phyloP scores from a whole-genome alignment of 2,329 filamentous ascomycete genomes.

The Rutstroemia sydowiana region DNA sequence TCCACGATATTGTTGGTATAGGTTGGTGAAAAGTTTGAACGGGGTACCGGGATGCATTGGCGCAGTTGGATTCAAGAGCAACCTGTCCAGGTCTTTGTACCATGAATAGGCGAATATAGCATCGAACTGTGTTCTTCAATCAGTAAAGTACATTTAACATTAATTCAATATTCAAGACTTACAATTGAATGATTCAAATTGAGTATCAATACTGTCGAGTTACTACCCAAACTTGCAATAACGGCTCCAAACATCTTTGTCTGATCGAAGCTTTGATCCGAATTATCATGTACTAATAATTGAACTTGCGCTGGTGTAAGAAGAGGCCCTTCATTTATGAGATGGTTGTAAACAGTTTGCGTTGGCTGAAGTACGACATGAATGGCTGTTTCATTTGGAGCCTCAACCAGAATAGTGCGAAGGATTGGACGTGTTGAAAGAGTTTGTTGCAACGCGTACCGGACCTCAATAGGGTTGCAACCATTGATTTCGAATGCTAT shows the following conservation, averaged over 20 bases:
- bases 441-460: not conserved
- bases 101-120: not conserved
- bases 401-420: not conserved
- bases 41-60: not conserved
- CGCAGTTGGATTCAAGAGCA: not conserved
- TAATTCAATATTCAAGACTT: no score
- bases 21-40: not conserved
- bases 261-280: no score
- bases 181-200: no score
- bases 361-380: not conserved
- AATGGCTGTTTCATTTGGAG: not conserved
- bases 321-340: not conserved
- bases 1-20: not conserved
- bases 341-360: not conserved
- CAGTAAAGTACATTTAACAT: no score
- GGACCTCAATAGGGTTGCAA: not conserved
- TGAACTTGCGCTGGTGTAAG: not conserved
- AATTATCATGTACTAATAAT: not conserved
- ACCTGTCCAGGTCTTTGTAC: not conserved
- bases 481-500: not conserved
- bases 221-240: no score
- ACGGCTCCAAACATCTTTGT: no score
- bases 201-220: no score
- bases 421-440: not conserved
- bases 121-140: constrained; percentile 3